Base-by-base conservation (phyloP, 116 monocot species). In the Papilionanthe hybrid region DNA sequence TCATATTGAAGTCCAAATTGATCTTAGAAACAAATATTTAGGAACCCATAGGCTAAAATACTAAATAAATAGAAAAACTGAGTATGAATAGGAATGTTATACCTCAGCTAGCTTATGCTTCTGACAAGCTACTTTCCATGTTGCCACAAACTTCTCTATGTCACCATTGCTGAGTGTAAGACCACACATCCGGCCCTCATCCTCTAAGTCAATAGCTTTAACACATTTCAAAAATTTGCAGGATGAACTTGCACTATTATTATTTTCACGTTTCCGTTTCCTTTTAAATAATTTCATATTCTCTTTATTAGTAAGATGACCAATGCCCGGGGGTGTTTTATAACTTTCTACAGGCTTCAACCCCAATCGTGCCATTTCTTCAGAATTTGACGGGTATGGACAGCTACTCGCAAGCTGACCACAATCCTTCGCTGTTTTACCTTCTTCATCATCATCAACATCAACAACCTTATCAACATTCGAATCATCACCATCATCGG, bases 311-410 rank as follows among this genome's bases (percentile, higher is more conserved):
- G n/a, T 74, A 76, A 28, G 12, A 55, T 75, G 80, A 25, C 78
- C 43, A 58, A 56, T 84, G 0, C 23, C 28, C 47, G 72, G 43
- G 30, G 75, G 43, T 74, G 18, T 37, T 72, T 78, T 88, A 69
- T 75, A 72, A 45, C 42, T 23, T 13, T 56, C 77, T 78, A 85
- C 85, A 78, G 44, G 32, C 84, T 90, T 89, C 80, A 93, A 78
- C 27, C 93, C 92, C 79, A 95, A 90, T 29, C 95, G 87, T 43
- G 53, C 79, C 87, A 90, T 89, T 80, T 99, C 99, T 86, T 99
- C 99, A 74, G 89, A 82, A 60, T 86, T 91, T 78, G 99, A 99
- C 76, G 99, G 95, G 82, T 99, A 99, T 60, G 99, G 99, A 83
- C 95, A 99, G 71, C 85, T 93, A 77, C 86, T 90, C 10, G 87